phyloP scores from a whole-genome alignment of 495 filamentous ascomycete genomes.

The Hyaloscypha bicolor region DNA sequence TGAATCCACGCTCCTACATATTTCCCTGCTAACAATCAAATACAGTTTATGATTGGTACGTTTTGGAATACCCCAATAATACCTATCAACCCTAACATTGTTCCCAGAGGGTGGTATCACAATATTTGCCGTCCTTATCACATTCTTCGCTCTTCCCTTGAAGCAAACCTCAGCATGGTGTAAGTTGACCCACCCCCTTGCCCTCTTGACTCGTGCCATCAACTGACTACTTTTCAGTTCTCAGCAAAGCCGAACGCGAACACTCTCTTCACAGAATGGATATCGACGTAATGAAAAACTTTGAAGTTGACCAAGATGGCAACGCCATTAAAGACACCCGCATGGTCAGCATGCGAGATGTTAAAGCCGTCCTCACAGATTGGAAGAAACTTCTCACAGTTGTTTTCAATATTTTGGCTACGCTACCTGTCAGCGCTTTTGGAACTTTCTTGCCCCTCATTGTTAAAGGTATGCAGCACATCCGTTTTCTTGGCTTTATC shows the following conservation, averaged over 20 bases:
- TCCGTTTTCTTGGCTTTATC: not conserved
- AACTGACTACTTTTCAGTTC: not conserved
- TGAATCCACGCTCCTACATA: not conserved
- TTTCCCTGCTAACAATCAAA: not conserved
- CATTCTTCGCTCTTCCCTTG: not conserved
- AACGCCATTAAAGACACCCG: not conserved
- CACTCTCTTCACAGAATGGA: not conserved
- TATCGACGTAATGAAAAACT: not conserved
- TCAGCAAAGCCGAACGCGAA: not conserved
- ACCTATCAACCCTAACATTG: not conserved
- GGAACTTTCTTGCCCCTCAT: not conserved
- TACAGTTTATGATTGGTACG: not conserved
- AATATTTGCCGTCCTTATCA: not conserved
- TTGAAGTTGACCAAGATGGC: not conserved
- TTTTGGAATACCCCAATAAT: not conserved
- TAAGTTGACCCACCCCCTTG: not conserved
- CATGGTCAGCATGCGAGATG: not conserved
- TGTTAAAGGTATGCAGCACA: not conserved
- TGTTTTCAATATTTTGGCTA: not conserved
- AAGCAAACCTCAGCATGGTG: not conserved
- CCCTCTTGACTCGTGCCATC: not conserved
- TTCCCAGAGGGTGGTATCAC: not conserved
- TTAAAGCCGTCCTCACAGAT: not conserved
- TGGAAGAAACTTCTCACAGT: not conserved
- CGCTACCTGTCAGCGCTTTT: not conserved